Evolutionary conservation across 345 rosid species (phyloP), one percentile per base, ranked within the genome.

Genomic region (Fremontodendron californicum): DNA sequence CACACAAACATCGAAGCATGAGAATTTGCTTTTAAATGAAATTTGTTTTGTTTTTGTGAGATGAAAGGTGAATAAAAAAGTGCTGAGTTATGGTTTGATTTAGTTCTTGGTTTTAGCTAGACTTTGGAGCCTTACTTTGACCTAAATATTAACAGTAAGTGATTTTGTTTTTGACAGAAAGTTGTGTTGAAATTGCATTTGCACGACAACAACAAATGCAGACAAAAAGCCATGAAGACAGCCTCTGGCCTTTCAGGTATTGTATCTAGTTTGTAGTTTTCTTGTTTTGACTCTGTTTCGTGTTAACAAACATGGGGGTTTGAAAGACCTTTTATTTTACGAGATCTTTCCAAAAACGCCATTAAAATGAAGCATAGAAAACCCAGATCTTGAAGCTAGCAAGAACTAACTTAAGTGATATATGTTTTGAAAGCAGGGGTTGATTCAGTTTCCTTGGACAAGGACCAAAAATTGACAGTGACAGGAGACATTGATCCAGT

Each of bases 391-490:
- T 46, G 48, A 33, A 31, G 21, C 48, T 5, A 11, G 16, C 62
- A 27, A n/a, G 13, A n/a, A 29, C 6, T 29, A 48, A 19, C 31
- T 10, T n/a, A n/a, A n/a, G 46, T 0, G 8, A 8, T 43, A 7
- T 42, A 6, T 40, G 19, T 54, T 54, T 55, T 54, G 6, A 19
- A 19, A 7, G 63, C 48, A 86, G 91, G 93, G 66, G 88, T 90
- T 40, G 84, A 81, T 25, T 88, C 93, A 1, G 69, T 90, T 31
- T 6, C 87, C 49, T 37, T 88, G 74, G 93, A 90, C 67, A 88
- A 92, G 83, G 88, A 90, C 19, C 83, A 83, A 76, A 88, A 90
- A 69, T 29, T 90, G 84, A 92, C 94, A 4, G 78, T 89, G 48
- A 78, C 78, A 8, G 93, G 94, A 67, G 85, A 85, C 33, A 71